phyloP scores from a whole-genome alignment of 257 asterid species.

The Echites panduratus region DNA sequence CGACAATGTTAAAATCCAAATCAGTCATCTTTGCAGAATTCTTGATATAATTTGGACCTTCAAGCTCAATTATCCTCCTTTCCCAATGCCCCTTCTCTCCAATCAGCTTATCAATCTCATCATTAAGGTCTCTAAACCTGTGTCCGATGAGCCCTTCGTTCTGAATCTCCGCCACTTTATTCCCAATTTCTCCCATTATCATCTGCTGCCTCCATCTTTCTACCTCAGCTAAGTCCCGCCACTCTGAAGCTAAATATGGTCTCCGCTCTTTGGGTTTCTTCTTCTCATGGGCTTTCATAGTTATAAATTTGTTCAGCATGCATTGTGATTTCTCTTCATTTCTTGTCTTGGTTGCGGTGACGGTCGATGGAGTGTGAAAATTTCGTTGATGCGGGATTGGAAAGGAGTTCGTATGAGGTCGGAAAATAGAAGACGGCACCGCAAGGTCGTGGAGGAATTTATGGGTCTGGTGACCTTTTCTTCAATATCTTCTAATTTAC shows the following conservation, averaged over 20 bases:
- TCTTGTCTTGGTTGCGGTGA: constrained; percentile 71
- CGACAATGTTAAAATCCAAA: constrained; percentile 89
- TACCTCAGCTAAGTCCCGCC: constrained; percentile 97
- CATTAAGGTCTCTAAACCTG: constrained; percentile 79
- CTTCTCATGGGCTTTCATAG: constrained; percentile 85
- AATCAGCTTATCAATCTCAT: constrained; percentile 86
- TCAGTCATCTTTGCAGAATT: constrained; percentile 87
- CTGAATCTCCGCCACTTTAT: constrained; percentile 86
- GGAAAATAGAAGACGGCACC: no score
- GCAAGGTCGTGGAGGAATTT: no score
- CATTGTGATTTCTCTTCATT: constrained; percentile 98
- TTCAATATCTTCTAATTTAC: no score
- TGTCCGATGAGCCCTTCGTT: constrained; percentile 93
- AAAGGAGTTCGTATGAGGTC: no score
- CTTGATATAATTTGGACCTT: constrained; percentile 37
- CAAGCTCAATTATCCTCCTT: constrained; percentile 80
- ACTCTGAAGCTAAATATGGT: constrained; percentile 89
- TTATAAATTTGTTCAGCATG: constrained; percentile 79
- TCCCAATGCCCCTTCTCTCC: constrained; percentile 92
- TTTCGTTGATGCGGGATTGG: no score
- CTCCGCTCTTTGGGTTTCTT: constrained; percentile 95
- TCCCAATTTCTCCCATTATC: constrained; percentile 88
- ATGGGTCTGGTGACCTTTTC: no score
- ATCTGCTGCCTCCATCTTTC: constrained; percentile 94
- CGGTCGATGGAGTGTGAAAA: no score